Conservation (phyloP, 495 filamentous ascomycete species). For the Hyphodiscus hymeniophilus region DNA sequence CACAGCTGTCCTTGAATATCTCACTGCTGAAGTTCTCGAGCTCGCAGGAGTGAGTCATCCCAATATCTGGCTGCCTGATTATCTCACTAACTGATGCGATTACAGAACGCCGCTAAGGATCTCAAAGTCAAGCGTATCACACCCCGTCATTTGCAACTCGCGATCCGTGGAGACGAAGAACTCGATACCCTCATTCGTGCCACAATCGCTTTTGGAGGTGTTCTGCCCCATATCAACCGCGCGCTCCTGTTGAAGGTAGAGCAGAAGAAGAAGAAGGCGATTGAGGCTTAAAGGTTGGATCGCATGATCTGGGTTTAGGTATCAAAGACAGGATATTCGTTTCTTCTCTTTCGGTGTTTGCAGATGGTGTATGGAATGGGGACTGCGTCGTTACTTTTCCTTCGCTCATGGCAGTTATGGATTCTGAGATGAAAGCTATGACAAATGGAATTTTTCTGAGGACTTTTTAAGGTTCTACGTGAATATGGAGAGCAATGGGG, state of each 20-base stretch:
- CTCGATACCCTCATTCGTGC: slow-evolving; percentile 94
- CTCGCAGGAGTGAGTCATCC: slow-evolving; percentile 66
- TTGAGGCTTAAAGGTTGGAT: slow-evolving; percentile 36
- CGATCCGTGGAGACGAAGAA: slow-evolving; percentile 97
- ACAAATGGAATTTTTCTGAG: too few relatives aligned
- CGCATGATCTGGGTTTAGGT: not conserved
- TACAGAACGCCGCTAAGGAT: slow-evolving; percentile 90
- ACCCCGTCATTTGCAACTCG: slow-evolving; percentile 93
- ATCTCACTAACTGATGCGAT: slow-evolving; percentile 7
- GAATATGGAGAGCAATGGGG: too few relatives aligned
- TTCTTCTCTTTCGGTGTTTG: not conserved
- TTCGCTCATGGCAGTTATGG: not conserved
- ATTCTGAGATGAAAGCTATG: not conserved
- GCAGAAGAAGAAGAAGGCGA: slow-evolving; percentile 95
- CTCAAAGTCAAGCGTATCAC: slow-evolving; percentile 99
- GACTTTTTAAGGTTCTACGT: too few relatives aligned
- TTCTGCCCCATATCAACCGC: slow-evolving; percentile 97
- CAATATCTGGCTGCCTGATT: slow-evolving; percentile 4
- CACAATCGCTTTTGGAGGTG: slow-evolving; percentile 97
- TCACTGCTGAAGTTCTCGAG: slow-evolving; percentile 97
- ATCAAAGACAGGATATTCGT: not conserved
- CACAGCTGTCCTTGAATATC: slow-evolving; percentile 94
- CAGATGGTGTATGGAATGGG: not conserved
- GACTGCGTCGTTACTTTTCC: not conserved
- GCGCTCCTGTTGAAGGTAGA: slow-evolving; percentile 96